Evolutionary conservation across 768 basidiomycete genomes (phyloP).

Genomic region (Exidia glandulosa): DNA sequence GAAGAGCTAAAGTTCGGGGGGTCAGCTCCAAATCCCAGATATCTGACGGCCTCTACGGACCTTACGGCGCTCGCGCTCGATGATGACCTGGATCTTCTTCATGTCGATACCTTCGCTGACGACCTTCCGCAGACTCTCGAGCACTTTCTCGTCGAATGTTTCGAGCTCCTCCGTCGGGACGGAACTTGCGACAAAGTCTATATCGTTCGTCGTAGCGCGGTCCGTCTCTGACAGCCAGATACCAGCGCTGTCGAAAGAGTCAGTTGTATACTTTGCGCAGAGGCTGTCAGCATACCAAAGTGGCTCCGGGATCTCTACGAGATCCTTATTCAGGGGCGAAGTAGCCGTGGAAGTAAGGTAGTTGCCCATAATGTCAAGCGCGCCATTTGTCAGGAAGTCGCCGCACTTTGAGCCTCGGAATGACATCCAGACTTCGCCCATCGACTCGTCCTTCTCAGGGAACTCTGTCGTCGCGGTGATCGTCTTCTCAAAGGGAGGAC

Average conservation of each 20-base stretch:
- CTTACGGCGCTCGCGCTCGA: slow-evolving; percentile 83
- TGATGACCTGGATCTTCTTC: slow-evolving; percentile 76
- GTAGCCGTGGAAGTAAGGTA: slow-evolving; percentile 82
- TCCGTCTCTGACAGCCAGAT: slow-evolving; percentile 76
- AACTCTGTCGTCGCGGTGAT: slow-evolving; percentile 70
- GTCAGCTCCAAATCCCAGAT: background rate
- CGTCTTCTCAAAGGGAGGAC: slow-evolving; percentile 40
- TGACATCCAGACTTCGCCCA: slow-evolving; percentile 72
- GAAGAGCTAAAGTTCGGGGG: slow-evolving; percentile 45
- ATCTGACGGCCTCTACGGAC: slow-evolving; percentile 23
- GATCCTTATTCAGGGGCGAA: slow-evolving; percentile 82
- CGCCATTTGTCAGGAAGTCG: slow-evolving; percentile 24
- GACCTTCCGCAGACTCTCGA: slow-evolving; percentile 57
- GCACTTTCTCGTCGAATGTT: slow-evolving; percentile 58
- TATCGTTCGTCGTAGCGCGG: slow-evolving; percentile 57
- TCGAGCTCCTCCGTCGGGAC: slow-evolving; percentile 74
- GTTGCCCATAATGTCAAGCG: slow-evolving; percentile 72
- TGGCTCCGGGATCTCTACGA: slow-evolving; percentile 82
- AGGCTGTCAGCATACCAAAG: slow-evolving; percentile 56
- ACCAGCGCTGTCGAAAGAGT: slow-evolving; percentile 44
- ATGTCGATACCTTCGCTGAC: slow-evolving; percentile 74
- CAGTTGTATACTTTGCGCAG: slow-evolving; percentile 2
- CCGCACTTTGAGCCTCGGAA: slow-evolving; percentile 72
- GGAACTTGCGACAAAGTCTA: slow-evolving; percentile 72
- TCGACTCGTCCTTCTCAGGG: slow-evolving; percentile 91